Percentiles rank a stretch among this genome's conserved stretches.
Evolutionary conservation across 2,329 filamentous ascomycete species (phyloP).

Genomic region (Thermothelomyces thermophilus): DNA sequence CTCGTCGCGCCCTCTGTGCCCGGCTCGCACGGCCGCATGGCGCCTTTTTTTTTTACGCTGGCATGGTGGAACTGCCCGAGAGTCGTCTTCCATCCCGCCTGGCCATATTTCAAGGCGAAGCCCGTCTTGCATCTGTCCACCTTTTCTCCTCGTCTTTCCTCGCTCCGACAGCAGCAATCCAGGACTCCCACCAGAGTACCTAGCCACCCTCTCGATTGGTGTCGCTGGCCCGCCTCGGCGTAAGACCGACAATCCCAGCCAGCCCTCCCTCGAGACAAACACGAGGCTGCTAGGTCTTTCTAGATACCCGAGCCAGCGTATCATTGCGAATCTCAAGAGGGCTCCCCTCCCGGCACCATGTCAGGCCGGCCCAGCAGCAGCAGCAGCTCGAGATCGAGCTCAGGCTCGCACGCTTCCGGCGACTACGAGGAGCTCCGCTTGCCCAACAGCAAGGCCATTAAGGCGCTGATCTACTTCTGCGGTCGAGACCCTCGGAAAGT

Average conservation of each 20-base stretch:
- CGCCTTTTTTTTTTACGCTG: constrained; percentile 1
- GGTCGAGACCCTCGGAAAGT: constrained; percentile 22
- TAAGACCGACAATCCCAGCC: neutral
- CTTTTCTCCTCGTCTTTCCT: neutral
- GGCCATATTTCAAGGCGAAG: constrained; percentile 15
- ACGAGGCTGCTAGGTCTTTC: neutral
- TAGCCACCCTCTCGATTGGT: constrained; percentile 1
- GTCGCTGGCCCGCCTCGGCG: neutral
- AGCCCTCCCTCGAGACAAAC: neutral
- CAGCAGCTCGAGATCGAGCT: too few relatives aligned
- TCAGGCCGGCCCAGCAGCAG: constrained; percentile 15
- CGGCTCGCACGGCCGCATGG: constrained; percentile 9
- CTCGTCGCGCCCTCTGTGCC: constrained; percentile 16
- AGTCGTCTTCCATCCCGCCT: constrained; percentile 5
- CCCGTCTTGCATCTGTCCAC: constrained; percentile 9
- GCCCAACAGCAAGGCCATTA: constrained; percentile 20
- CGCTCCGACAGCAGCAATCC: neutral
- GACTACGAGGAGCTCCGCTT: constrained; percentile 16
- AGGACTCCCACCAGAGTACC: neutral
- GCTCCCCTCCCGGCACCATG: constrained; percentile 10
- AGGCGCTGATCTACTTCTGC: constrained; percentile 22
- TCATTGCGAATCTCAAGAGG: neutral
- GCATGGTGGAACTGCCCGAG: constrained; percentile 5
- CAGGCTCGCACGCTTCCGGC: constrained; percentile 12
- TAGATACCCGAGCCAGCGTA: neutral